Evolutionary conservation across 2,329 filamentous ascomycete genomes (phyloP).

Genomic region (Stemphylium lycopersici): DNA sequence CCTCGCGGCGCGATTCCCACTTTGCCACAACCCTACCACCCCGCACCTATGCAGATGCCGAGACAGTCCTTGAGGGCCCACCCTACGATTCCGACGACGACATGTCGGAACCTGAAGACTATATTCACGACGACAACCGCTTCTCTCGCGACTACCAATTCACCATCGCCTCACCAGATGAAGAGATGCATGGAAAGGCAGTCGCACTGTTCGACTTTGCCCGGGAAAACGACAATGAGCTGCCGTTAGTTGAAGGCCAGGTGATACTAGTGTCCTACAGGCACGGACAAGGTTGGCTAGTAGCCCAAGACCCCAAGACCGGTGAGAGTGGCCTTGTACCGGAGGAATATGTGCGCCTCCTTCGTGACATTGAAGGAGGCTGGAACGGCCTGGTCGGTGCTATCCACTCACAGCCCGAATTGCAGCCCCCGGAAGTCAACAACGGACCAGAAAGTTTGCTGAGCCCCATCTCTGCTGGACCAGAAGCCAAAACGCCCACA

Average conservation of each 20-base stretch:
- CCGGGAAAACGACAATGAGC: conserved; percentile 94
- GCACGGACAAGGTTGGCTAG: conserved; percentile 95
- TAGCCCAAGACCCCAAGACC: conserved; percentile 93
- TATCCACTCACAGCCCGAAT: conserved; percentile 20
- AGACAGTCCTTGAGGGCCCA: conserved; percentile 48
- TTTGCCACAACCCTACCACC: conserved; percentile 57
- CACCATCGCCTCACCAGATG: conserved; percentile 91
- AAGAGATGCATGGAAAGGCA: conserved; percentile 96
- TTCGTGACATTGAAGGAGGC: conserved; percentile 92
- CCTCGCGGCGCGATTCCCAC: conserved; percentile 59
- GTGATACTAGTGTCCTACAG: conserved; percentile 96
- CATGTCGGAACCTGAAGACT: conserved; percentile 57
- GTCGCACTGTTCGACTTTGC: conserved; percentile 95
- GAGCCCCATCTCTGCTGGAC: conserved; percentile 40
- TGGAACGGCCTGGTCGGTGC: conserved; percentile 57
- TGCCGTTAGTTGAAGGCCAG: conserved; percentile 90
- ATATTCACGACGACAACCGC: conserved; percentile 69
- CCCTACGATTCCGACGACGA: conserved; percentile 56
- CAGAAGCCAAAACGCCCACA: conserved; percentile 50
- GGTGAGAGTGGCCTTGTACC: conserved; percentile 93
- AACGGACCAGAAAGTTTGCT: conserved; percentile 38
- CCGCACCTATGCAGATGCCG: conserved; percentile 50
- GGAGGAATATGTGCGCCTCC: conserved; percentile 91
- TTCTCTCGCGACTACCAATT: conserved; percentile 94
- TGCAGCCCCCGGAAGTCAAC: conserved; percentile 22